Evolutionary conservation across 73 alveolate genomes (phyloP).

Genomic region (Paramecium primaurelia): DNA sequence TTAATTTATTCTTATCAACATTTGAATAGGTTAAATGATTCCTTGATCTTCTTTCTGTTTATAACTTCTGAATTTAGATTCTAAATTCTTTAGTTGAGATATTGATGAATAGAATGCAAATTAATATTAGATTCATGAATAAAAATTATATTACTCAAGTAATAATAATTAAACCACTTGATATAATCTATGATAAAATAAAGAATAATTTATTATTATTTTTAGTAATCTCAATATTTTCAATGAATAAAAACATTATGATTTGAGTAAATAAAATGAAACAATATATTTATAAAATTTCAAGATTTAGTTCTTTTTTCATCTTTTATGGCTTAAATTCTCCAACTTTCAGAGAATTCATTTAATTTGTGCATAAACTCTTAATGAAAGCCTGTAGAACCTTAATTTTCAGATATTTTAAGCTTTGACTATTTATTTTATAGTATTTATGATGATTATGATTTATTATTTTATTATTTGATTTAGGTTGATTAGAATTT

Average conservation of each 20-base stretch:
- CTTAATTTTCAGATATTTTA: neutral
- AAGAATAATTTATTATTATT: no score
- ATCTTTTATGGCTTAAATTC: neutral
- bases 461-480: neutral
- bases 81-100: neutral
- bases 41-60: neutral
- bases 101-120: neutral
- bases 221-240: no score
- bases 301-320: neutral
- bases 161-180: neutral
- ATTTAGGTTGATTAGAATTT: neutral
- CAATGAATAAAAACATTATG: no score
- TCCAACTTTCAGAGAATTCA: constrained; percentile 6
- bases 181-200: neutral
- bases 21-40: neutral
- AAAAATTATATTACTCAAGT: neutral
- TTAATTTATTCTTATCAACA: neutral
- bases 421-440: neutral
- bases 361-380: neutral
- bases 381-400: neutral
- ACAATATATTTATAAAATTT: neutral
- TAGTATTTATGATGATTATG: neutral
- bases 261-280: neutral
- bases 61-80: neutral
- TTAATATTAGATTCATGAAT: neutral